Base-by-base conservation (phyloP, 2,329 filamentous ascomycete genomes). In the Bipolaris zeicola region DNA sequence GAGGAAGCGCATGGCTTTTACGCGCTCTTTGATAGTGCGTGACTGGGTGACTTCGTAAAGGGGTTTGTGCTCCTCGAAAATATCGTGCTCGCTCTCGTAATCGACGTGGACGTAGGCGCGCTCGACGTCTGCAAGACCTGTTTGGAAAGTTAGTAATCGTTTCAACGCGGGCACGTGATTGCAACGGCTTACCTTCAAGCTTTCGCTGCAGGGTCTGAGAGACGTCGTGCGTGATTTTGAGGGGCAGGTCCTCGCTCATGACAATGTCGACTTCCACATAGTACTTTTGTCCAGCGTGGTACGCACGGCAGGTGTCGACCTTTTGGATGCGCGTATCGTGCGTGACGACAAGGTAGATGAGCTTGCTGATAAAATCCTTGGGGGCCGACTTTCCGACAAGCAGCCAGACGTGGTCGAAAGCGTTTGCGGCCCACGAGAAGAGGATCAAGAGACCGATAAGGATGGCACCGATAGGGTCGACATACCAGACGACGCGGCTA, bases 261-360 rank as follows among this genome's bases (percentile, higher is more conserved):
- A 87, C 80, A 49, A 87, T 80, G 63, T 87, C 85, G 4, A 87
- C 81, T 63, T 87, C 85, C 16, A 87, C 85, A 61, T 86, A 87
- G 63, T 86, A 85, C 37, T 82, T 80, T 60, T 87, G 83, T 0
- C 85, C 85, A 0, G 84, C 83, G 64, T 87, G 84, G 66, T 87
- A 87, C 4, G 85, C 85, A 52, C 82, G 81, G 70, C 82, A 84
- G 22, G 82, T 85, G 61, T 87, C 85, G 37, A 87, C 81, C 65
- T 87, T 85, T 51, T 79, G 75, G 46, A 87, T 85, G 18, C 63
- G 81, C 53, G 64, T 66, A 60, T 84, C 82, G 64, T 85, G 83
- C 1, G 82, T 85, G 71, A 85, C 77, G 55, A 80, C 71, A 65
- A 85, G 77, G 67, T 85, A 85, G 52, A 84, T 82, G 61, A 85